Evolutionary conservation across 2,329 filamentous ascomycete genomes (phyloP), one percentile per base, ranked within the genome.

Genomic region (Rasamsonia emersonii): DNA sequence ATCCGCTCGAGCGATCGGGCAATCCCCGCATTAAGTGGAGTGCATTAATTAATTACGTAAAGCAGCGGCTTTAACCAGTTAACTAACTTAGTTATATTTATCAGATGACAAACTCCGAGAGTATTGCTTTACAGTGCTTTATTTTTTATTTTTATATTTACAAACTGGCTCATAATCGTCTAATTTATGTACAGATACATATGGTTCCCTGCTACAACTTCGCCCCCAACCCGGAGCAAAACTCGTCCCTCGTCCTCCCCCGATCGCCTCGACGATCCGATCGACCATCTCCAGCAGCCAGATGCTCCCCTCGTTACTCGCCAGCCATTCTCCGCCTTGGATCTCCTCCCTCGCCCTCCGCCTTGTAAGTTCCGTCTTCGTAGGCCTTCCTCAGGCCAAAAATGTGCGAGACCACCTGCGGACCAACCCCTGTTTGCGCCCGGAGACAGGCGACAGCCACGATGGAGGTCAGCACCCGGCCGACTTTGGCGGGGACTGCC

Each of bases 371-470:
- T 1, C 79, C 82, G 54, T 86, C 78, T 41, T 82, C 75, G 31
- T 81, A 68, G 1, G 76, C 82, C 64, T 91, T 91, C 37, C 81
- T 61, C 58, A 93, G 52, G 0, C 85, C 85, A 61, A 86, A 89
- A 0, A 91, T 69, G 58, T 93, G 85, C 43, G 79, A 85, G 11
- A 82, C 61, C 9, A 93, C 82, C 65, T 91, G 85, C 1, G 84
- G 85, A 0, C 77, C 85, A 0, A 91, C 85, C 1, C 85, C 85
- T 7, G 80, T 82, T 66, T 91, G 85, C 26, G 84, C 73, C 3
- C 85, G 63, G 53, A 93, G 54, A 47, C 82, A 86, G 4, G 82
- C 69, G 18, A 93, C 70, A 0, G 81, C 85, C 4, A 86, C 68
- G 9, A 91, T 57, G 33, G 75, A 81, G 0, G 84, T 91, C 40